Evolutionary conservation across 2,329 filamentous ascomycete genomes (phyloP).

Genomic region (Lachnellula cervina): DNA sequence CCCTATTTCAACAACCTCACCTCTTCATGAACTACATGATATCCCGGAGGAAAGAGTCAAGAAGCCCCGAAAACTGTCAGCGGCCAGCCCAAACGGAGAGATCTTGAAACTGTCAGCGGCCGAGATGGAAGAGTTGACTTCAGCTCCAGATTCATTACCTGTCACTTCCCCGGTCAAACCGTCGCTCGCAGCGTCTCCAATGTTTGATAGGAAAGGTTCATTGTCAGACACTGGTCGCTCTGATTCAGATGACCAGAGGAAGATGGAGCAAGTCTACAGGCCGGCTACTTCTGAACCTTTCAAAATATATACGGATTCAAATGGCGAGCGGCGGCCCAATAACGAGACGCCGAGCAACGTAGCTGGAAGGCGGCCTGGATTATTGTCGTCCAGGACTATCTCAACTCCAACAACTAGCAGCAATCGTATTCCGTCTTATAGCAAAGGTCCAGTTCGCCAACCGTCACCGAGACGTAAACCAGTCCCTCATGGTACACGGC

Average conservation of each 20-base stretch:
- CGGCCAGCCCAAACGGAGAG: constrained; percentile 31
- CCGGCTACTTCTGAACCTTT: constrained; percentile 12
- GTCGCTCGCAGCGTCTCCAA: constrained; percentile 30
- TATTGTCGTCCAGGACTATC: constrained; percentile 23
- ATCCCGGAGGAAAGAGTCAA: constrained; percentile 27
- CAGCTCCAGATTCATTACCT: constrained; percentile 54
- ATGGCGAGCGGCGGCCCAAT: constrained; percentile 14
- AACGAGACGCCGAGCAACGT: constrained; percentile 14
- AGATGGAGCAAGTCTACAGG: constrained; percentile 6
- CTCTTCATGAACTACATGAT: constrained; percentile 24
- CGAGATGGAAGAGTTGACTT: constrained; percentile 54
- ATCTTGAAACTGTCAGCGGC: constrained; percentile 52
- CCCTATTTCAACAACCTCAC: constrained; percentile 20
- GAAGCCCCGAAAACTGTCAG: constrained; percentile 22
- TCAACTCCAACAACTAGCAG: constrained; percentile 19
- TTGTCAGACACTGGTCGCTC: constrained; percentile 15
- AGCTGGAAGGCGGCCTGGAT: constrained; percentile 19
- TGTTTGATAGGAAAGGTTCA: constrained; percentile 15
- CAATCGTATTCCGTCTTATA: constrained; percentile 20
- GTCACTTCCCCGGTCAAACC: constrained; percentile 41
- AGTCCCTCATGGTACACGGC: constrained; percentile 15
- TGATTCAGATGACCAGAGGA: constrained; percentile 13
- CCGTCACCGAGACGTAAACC: constrained; percentile 27
- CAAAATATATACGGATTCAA: constrained; percentile 5
- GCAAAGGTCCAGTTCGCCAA: constrained; percentile 19